Evolutionary conservation across 1,139 yeast species (phyloP).

Genomic region (Pichia kudriavzevii): DNA sequence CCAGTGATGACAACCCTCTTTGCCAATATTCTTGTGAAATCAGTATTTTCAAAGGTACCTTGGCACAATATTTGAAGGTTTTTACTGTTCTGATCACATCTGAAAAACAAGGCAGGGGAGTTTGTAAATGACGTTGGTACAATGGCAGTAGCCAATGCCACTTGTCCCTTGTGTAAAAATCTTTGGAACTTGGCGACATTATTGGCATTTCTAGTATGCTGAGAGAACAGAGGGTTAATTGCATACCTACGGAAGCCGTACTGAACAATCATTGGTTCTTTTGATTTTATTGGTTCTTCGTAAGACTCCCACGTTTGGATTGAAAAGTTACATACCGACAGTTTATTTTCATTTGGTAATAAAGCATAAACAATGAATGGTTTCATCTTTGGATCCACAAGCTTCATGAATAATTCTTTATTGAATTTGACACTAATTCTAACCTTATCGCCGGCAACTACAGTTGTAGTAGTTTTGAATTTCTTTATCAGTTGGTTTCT

Average conservation of each 20-base stretch:
- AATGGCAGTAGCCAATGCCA: conserved; percentile 76
- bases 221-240: conserved; percentile 81
- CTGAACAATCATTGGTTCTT: conserved; percentile 74
- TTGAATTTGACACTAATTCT: conserved; percentile 60
- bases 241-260: conserved; percentile 88
- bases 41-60: conserved; percentile 84
- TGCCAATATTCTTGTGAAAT: conserved; percentile 75
- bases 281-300: conserved; percentile 74
- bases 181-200: conserved; percentile 84
- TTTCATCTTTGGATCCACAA: conserved; percentile 31
- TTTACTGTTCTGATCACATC: conserved; percentile 32
- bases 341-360: conserved; percentile 78
- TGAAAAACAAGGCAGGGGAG: conserved; percentile 72
- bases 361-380: conserved; percentile 69
- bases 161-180: conserved; percentile 71
- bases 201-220: conserved; percentile 67
- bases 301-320: conserved; percentile 86
- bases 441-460: conserved; percentile 60
- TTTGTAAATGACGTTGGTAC: conserved; percentile 85
- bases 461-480: conserved; percentile 48
- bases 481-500: conserved; percentile 64
- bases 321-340: conserved; percentile 74
- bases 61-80: conserved; percentile 68
- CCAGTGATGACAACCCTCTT: conserved; percentile 90
- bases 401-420: conserved; percentile 35